A percentile compares a stretch with the other conserved stretches of the same genome.
phyloP scores from a whole-genome alignment of 305 asterid species.

The Vinca major region DNA sequence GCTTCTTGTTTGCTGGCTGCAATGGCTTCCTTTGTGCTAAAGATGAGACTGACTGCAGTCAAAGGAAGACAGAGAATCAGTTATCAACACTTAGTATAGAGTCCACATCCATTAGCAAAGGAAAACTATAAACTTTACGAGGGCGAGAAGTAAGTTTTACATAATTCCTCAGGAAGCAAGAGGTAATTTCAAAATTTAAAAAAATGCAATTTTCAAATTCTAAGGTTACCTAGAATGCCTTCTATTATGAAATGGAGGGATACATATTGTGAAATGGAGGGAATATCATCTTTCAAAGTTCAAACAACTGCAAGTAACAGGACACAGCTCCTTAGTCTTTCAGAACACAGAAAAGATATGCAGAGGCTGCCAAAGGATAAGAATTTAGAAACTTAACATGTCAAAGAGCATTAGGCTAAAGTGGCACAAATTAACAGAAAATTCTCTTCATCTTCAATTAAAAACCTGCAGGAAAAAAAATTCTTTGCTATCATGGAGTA shows the following conservation, averaged over 20 bases:
- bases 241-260: too few species aligned
- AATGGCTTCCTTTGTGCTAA: slow-evolving; percentile 43
- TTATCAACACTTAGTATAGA: slow-evolving; percentile 5
- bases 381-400: neutral
- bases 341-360: neutral
- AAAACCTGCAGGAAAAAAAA: neutral
- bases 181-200: too few species aligned
- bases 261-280: too few species aligned
- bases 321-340: neutral
- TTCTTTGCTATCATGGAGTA: neutral
- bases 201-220: too few species aligned
- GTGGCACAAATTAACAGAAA: neutral
- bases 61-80: slow-evolving; percentile 13
- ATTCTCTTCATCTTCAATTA: too few species aligned
- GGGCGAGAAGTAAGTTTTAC: too few species aligned
- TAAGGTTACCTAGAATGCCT: too few species aligned
- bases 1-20: slow-evolving; percentile 68
- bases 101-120: slow-evolving; percentile 12
- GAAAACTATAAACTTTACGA: neutral
- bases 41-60: slow-evolving; percentile 40
- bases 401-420: neutral
- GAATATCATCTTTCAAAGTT: neutral
- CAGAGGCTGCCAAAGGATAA: neutral
- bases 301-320: neutral
- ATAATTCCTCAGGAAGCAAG: too few species aligned